Base-by-base conservation (phyloP, 139 green algal species). In the Eudorina sp. region DNA sequence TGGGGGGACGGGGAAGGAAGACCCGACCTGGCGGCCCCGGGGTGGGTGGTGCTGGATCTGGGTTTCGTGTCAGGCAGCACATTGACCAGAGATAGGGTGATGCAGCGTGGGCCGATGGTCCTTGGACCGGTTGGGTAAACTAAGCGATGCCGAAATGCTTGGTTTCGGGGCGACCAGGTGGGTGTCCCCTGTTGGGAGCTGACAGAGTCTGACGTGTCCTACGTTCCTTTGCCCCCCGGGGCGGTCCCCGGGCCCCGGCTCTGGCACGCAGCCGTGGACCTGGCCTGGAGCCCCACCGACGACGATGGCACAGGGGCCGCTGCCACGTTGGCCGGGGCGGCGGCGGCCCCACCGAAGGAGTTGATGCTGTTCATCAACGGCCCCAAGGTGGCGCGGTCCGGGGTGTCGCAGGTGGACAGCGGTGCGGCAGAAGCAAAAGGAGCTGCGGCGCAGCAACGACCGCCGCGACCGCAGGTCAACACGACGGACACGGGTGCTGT, bases 301-400 rank as follows among this genome's bases (percentile, higher is more conserved):
- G n/a, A 58, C n/a, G n/a, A n/a, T n/a, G n/a, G n/a, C n/a, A n/a
- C n/a, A n/a, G n/a, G n/a, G n/a, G n/a, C n/a, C n/a, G n/a, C n/a
- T n/a, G n/a, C n/a, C n/a, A n/a, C n/a, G n/a, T n/a, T n/a, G n/a
- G n/a, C n/a, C n/a, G n/a, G n/a, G n/a, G 2, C 75, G 6, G 3
- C n/a, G 31, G 36, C 31, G 13, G 48, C 9, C 3, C 31, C 38
- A 16, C 48, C 48, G 27, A 23, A 27, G 46, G 19, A 25, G 5
- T 72, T 36, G 5, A 70, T 23, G 9, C 41, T 85, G 0, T 36
- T 70, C 14, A 85, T 85, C 55, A 85, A 58, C 53, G 78, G 78
- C 25, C 55, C 78, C 40, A 55, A 46, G 9, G 18, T n/a, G n/a
- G n/a, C n/a, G n/a, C n/a, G n/a, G n/a, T n/a, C n/a, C n/a, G n/a